Evolutionary conservation across 495 filamentous ascomycete species (phyloP).

Genomic region (Arthonia radiata): DNA sequence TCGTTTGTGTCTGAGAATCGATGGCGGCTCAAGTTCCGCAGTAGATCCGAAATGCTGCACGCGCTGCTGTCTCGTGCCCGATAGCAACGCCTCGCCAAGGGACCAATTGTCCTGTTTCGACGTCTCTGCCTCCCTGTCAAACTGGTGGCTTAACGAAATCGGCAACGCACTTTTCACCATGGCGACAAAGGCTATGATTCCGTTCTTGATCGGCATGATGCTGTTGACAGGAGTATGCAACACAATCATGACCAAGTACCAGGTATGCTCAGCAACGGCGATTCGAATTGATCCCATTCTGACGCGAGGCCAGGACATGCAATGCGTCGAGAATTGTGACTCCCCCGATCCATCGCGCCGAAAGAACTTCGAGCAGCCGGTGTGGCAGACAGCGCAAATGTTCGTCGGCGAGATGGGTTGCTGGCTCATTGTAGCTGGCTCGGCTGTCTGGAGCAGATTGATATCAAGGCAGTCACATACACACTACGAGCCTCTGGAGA

Average conservation of each 20-base stretch:
- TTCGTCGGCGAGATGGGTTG: slow-evolving; percentile 81
- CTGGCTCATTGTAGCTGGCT: slow-evolving; percentile 59
- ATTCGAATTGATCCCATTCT: no score
- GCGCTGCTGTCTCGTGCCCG: no score
- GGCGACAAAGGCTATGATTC: slow-evolving; percentile 37
- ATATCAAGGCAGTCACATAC: slow-evolving; percentile 15
- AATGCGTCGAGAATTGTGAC: slow-evolving; percentile 82
- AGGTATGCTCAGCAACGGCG: no score
- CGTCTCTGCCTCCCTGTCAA: no score
- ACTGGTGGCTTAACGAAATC: no score
- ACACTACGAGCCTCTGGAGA: slow-evolving; percentile 22
- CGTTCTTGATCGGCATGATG: slow-evolving; percentile 81
- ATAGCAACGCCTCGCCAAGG: no score
- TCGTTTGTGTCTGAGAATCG: no score
- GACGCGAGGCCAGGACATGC: slow-evolving; percentile 93
- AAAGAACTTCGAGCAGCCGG: slow-evolving; percentile 68
- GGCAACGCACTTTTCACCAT: no score
- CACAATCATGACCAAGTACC: slow-evolving; percentile 88
- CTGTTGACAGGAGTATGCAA: slow-evolving; percentile 81
- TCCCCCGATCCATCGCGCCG: slow-evolving; percentile 41
- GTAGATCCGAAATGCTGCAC: no score
- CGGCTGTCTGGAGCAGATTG: slow-evolving; percentile 36
- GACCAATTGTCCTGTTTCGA: no score
- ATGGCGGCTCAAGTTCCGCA: no score
- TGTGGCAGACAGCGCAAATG: slow-evolving; percentile 89